phyloP scores from a whole-genome alignment of 148 eudicot species.

The Rhododendron griersonianum region DNA sequence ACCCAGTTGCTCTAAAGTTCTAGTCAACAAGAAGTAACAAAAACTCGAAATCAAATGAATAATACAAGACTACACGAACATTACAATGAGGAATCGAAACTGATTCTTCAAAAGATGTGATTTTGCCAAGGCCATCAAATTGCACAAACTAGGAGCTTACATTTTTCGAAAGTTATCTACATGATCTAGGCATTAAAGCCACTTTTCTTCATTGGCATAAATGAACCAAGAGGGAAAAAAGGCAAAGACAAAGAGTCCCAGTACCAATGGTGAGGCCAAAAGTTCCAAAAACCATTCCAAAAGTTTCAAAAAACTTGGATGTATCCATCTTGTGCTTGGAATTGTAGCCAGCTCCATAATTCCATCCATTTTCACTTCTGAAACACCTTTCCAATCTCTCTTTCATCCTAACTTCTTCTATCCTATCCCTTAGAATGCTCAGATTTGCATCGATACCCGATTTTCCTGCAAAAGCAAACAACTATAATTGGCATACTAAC shows the following conservation, averaged over 20 bases:
- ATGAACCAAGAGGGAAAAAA: conserved; percentile 26
- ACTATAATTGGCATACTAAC: neutral
- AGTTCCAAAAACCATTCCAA: conserved; percentile 21
- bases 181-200: neutral
- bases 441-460: neutral
- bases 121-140: neutral
- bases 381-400: conserved; percentile 33
- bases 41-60: no score
- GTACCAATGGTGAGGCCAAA: conserved; percentile 29
- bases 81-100: neutral
- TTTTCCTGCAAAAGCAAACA: neutral
- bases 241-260: conserved; percentile 22
- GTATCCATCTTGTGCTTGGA: neutral
- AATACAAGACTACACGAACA: neutral
- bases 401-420: conserved; percentile 25
- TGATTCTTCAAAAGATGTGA: neutral
- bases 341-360: conserved; percentile 10
- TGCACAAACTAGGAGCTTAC: neutral
- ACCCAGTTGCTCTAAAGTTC: neutral
- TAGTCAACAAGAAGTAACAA: neutral
- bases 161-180: neutral
- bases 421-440: conserved; percentile 23
- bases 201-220: neutral
- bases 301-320: conserved; percentile 9
- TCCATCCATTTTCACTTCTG: conserved; percentile 31